Evolutionary conservation across 2,329 filamentous ascomycete species (phyloP).

Genomic region (Talaromyces rugulosus): DNA sequence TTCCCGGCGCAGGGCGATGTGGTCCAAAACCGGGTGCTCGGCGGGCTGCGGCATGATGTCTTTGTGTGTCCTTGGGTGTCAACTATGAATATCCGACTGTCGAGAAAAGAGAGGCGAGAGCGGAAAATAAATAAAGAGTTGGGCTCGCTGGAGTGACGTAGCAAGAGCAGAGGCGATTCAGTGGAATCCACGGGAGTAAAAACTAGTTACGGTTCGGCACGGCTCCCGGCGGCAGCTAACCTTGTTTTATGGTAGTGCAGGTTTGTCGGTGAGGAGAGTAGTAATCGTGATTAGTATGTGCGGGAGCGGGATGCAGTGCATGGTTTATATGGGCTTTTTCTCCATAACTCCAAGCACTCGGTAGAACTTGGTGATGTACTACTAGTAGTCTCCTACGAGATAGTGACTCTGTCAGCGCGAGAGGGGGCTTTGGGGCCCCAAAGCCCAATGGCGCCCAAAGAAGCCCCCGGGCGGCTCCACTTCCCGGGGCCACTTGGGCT

Average conservation of each 20-base stretch:
- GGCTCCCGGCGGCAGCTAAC: constrained; percentile 11
- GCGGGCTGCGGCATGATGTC: not conserved
- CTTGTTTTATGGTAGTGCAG: constrained; percentile 3
- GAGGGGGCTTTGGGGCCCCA: not conserved
- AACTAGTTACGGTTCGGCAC: constrained; percentile 5
- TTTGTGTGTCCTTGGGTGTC: not conserved
- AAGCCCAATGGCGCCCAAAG: not conserved
- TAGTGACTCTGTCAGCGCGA: not conserved
- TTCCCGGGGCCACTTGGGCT: not conserved
- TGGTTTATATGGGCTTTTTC: not conserved
- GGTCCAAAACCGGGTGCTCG: not conserved
- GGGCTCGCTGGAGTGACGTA: not conserved
- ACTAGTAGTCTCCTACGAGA: too few species aligned
- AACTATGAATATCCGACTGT: not conserved
- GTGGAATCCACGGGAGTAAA: too few species aligned
- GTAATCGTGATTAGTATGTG: too few species aligned
- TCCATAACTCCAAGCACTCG: too few species aligned
- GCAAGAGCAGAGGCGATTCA: not conserved
- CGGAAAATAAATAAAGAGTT: not conserved
- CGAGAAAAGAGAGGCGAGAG: not conserved
- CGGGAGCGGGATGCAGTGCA: not conserved
- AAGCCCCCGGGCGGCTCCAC: not conserved
- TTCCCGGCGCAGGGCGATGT: not conserved
- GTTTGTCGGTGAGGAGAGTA: not conserved
- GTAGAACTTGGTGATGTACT: too few species aligned